Evolutionary conservation across 495 filamentous ascomycete species (phyloP), one percentile per base, ranked within the genome.

Genomic region (Penicillium bialowiezense): DNA sequence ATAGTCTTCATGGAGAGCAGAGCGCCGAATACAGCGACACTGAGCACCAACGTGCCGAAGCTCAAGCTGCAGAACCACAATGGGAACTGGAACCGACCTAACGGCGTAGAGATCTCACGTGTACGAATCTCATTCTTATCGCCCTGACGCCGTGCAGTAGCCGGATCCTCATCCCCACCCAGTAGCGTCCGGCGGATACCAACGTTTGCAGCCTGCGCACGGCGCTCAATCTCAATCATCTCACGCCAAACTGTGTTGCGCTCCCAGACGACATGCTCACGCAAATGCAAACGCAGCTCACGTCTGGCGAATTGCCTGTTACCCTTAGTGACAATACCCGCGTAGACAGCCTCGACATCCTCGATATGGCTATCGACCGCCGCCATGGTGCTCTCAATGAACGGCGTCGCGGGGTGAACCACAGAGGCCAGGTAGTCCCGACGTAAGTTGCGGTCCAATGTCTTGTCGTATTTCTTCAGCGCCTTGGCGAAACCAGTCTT

Each of bases 261-360:
- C 60, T 99, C 93, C 95, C 95, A 99, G 26, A 97, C 91, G 14
- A 99, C 92, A 71, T 99, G 93, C 67, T 99, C 93, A 56, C 93
- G 76, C 23, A 99, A 76, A 64, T 99, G 90, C 17, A 96, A 83
- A 36, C 93, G 80, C 34, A 99, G 77, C 58, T 97, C 93, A 43
- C 87, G 85, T 42, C 78, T 86, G 2, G 93, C 93, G 10, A 82
- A 65, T 15, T 76, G 69, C 5, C 86, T 63, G 56, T 97, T 87
- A 9, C 89, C 90, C 41, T 87, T 78, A 0, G 91, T 95, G 40
- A 91, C 84, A 13, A 96, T 72, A 19, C 83, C 76, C 0, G 90
- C 84, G 64, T 97, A 99, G 7, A 83, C 80, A 33, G 80, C 71
- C 63, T 97, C 92, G 44, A 97, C 79, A 37, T 78, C 74, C 9